Percentiles rank a stretch among this genome's conserved stretches.
Evolutionary conservation across 2,329 filamentous ascomycete species (phyloP).

Genomic region (Aspergillus floridensis): DNA sequence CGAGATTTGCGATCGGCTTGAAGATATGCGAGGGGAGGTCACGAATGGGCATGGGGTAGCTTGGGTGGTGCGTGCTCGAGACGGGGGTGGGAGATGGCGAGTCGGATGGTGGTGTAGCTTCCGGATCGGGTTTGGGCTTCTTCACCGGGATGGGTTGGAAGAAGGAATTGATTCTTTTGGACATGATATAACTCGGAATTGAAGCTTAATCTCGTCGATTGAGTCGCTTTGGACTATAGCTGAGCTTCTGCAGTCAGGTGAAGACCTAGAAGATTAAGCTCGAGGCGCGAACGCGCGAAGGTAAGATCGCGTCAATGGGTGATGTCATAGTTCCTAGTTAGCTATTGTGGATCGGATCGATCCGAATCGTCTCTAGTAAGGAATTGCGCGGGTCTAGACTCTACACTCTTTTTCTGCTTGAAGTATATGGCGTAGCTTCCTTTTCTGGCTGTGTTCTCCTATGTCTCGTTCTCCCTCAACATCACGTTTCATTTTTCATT

Average conservation of each 20-base stretch:
- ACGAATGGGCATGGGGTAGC: constrained; percentile 54
- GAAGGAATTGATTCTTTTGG: constrained; percentile 68
- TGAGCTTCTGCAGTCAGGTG: background rate
- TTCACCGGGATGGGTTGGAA: constrained; percentile 53
- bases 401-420: background rate
- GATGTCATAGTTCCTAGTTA: background rate
- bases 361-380: background rate
- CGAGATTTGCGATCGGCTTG: constrained; percentile 19
- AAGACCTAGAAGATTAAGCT: background rate
- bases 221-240: background rate
- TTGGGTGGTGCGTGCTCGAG: constrained; percentile 43
- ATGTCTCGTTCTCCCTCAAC: background rate
- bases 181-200: constrained; percentile 21
- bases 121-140: constrained; percentile 24
- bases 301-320: background rate
- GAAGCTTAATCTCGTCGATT: background rate
- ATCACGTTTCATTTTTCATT: background rate
- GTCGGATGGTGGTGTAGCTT: background rate
- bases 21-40: constrained; percentile 46
- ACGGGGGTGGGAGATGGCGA: background rate
- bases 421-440: background rate
- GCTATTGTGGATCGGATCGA: background rate
- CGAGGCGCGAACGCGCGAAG: background rate
- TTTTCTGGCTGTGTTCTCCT: no score
- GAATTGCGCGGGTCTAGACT: background rate